Base-by-base conservation (phyloP, 2,329 filamentous ascomycete genomes). In the Trichophyton equinum region DNA sequence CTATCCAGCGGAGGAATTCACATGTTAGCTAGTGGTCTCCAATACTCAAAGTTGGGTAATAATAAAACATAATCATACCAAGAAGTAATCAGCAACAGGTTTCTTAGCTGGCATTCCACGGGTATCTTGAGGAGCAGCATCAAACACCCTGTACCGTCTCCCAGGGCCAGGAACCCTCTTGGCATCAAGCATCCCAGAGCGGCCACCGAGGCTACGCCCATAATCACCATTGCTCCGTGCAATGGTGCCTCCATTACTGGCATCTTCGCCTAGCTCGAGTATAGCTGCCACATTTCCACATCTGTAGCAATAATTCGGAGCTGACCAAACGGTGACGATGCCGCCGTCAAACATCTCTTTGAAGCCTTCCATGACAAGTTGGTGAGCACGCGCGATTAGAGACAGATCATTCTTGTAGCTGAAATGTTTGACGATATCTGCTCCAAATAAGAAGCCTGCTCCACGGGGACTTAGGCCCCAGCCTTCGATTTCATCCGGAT, bases 61-160 rank as follows among this genome's bases (percentile, higher is more conserved):
- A 27, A 42, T 13, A 4, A 40, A 57, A 25, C 18, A 13, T 18
- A 61, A 46, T 63, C 72, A 69, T 65, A 78, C 75, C 75, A 99
- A 78, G 74, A 99, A 99, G 78, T 97, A 99, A 76, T 97, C 92
- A 13, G 91, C 91, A 59, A 96, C 90, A 2, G 94, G 94, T 75
- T 97, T 97, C 82, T 99, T 99, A 2, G 94, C 94, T 62, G 94
- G 94, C 94, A 99, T 99, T 3, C 94, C 94, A 68, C 94, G 82
- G 1, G 88, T 91, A 73, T 97, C 94, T 76, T 99, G 94, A 59
- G 94, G 91, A 60, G 94, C 94, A 0, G 94, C 94, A 70, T 97
- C 91, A 72, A 99, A 99, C 8, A 99, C 92, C 40, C 92, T 81
- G 75, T 99, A 99, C 66, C 94, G 80, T 68, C 94, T 82, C 2